These are phyloP conservation scores for Malus domestica DNA, from an alignment of 306 rosid genomes.

Conservation along the genomic window ASM211411v1 NC_041802.1:32397501-32398000, in stretches of 20 bases:
- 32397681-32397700: too few relatives aligned
- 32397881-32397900: too few relatives aligned
- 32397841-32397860: too few relatives aligned
- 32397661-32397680: neutral
- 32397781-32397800: too few relatives aligned
- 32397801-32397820: too few relatives aligned
- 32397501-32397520: neutral
- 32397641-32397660: neutral
- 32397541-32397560: neutral
- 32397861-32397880: too few relatives aligned
- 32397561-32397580: neutral
- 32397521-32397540: neutral
- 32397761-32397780: neutral
- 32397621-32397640: neutral
- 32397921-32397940: neutral
- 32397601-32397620: too few relatives aligned
- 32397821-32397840: too few relatives aligned
- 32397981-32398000: slow-evolving; percentile 82
- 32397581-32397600: neutral
- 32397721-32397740: neutral
- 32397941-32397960: neutral
- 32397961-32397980: neutral
- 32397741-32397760: too few relatives aligned
- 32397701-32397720: too few relatives aligned
- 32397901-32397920: neutral